Percentiles rank a stretch among this genome's conserved stretches.
Evolutionary conservation across 1,139 yeast genomes (phyloP).

Genomic region (Diutina rugosa): DNA sequence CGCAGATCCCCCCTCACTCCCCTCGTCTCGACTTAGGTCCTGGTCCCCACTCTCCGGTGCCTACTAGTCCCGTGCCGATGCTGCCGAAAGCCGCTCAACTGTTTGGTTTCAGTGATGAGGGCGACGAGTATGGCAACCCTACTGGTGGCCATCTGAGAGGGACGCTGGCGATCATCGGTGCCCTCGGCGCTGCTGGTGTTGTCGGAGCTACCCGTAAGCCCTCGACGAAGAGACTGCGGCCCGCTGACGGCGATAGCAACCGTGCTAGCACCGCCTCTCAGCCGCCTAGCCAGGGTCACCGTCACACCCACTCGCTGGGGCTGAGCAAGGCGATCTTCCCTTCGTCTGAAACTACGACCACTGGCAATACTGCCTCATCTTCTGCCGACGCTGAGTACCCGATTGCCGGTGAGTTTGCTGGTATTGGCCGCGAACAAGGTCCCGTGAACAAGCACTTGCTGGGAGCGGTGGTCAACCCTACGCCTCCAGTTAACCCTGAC

Average conservation of each 20-base stretch:
- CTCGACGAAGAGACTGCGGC: background rate
- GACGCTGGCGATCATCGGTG: background rate
- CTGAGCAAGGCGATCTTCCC: background rate
- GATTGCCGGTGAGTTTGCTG: background rate
- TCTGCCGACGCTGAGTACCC: background rate
- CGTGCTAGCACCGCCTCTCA: background rate
- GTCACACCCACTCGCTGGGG: background rate
- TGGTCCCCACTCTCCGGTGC: slow-evolving; percentile 1
- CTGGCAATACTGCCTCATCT: background rate
- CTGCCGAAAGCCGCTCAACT: background rate
- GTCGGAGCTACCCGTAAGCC: background rate
- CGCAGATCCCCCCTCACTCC: background rate
- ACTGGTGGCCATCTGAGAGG: background rate
- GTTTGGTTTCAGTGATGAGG: background rate
- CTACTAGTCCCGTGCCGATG: background rate
- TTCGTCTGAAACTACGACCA: background rate
- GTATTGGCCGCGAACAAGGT: background rate
- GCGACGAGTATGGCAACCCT: background rate
- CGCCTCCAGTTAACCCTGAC: background rate
- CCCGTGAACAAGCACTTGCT: background rate
- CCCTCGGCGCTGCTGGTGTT: background rate
- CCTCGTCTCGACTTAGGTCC: background rate
- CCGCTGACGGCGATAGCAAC: background rate
- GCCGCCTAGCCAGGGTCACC: background rate
- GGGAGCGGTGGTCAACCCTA: background rate